These are phyloP conservation scores for Gomphus bonarii DNA, from an alignment of 1,284 basidiomycete species.

Conservation along the genomic window DNA sequence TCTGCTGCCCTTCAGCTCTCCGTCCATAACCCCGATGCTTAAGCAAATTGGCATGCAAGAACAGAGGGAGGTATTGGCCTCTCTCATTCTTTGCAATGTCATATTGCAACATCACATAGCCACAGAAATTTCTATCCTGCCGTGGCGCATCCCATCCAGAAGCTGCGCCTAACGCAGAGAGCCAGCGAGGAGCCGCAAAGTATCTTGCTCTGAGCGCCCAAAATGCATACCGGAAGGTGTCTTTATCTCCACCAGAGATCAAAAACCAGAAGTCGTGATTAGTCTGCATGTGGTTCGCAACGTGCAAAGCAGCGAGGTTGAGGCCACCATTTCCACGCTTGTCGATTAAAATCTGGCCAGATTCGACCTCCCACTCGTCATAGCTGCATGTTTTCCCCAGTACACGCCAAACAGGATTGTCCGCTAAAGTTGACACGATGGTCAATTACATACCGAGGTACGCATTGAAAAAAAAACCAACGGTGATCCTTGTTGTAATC, in stretches of 20 bases:
- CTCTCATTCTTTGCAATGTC: slow-evolving; percentile 13
- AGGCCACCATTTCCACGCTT: slow-evolving; percentile 32
- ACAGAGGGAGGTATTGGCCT: slow-evolving; percentile 26
- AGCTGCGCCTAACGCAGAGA: slow-evolving; percentile 24
- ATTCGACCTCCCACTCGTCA: slow-evolving; percentile 30
- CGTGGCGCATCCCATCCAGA: slow-evolving; percentile 1
- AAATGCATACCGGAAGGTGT: slow-evolving; percentile 28
- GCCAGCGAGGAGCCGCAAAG: slow-evolving; percentile 27
- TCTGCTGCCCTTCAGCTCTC: slow-evolving; percentile 14
- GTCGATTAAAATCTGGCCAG: slow-evolving; percentile 33
- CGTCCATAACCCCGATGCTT: slow-evolving; percentile 23
- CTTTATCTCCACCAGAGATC: slow-evolving; percentile 32
- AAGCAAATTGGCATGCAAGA: slow-evolving; percentile 33
- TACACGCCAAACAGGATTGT: slow-evolving; percentile 36
- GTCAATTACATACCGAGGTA: neutral
- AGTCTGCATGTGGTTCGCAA: slow-evolving; percentile 31
- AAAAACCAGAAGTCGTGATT: slow-evolving; percentile 32
- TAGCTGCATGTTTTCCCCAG: slow-evolving; percentile 29
- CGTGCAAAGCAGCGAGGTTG: slow-evolving; percentile 32
- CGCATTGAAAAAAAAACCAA: slow-evolving; percentile 16
- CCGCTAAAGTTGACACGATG: slow-evolving; percentile 17
- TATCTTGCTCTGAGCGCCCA: slow-evolving; percentile 27
- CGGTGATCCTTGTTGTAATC: slow-evolving; percentile 34
- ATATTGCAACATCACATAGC: slow-evolving; percentile 26
- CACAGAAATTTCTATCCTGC: slow-evolving; percentile 27